Base-by-base conservation (phyloP, 768 basidiomycete genomes). In the Boletellus ananas region DNA sequence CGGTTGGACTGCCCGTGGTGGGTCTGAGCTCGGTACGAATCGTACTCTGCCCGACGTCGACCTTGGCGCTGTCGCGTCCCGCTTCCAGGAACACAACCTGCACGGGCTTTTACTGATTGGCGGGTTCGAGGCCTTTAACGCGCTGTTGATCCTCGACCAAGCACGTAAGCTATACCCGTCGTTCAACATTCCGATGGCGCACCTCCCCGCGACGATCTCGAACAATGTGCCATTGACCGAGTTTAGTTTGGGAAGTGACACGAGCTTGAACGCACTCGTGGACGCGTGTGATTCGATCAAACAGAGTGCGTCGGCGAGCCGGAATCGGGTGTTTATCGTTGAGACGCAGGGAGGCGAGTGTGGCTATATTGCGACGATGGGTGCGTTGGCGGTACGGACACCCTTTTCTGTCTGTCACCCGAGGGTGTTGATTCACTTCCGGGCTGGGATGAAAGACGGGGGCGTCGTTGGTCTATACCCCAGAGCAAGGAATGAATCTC, bases 151-250 rank as follows among this genome's bases (percentile, higher is more conserved):
- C 49, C 71, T 99, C 46, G 90, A 95, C 62, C 79, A 85, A 55
- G 92, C 82, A 6, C 73, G 94, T 56, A 80, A 81, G 57, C 70
- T 82, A 58, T 97, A 98, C 66, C 92, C 94, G 34, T 81, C 87
- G 43, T 90, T 98, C 77, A 87, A 93, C 57, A 89, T 99, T 55
- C 96, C 96, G 14, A 90, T 99, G 81, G 87, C 85, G 25, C 94
- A 97, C 66, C 77, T 99, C 9, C 96, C 96, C 2, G 96, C 95
- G 34, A 96, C 94, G 43, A 87, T 99, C 64, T 94, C 90, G 58
- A 99, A 99, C 73, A 99, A 99, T 59, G 96, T 99, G 12, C 96
- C 96, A 3, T 69, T 97, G 76, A 97, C 95, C 43, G 94, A 98
- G 66, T 92, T 90, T 71, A 94, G 91, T 66, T 72, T 99, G 52